Evolutionary conservation across 2,329 filamentous ascomycete genomes (phyloP), one percentile per base, ranked within the genome.

Genomic region (Moelleriella libera): DNA sequence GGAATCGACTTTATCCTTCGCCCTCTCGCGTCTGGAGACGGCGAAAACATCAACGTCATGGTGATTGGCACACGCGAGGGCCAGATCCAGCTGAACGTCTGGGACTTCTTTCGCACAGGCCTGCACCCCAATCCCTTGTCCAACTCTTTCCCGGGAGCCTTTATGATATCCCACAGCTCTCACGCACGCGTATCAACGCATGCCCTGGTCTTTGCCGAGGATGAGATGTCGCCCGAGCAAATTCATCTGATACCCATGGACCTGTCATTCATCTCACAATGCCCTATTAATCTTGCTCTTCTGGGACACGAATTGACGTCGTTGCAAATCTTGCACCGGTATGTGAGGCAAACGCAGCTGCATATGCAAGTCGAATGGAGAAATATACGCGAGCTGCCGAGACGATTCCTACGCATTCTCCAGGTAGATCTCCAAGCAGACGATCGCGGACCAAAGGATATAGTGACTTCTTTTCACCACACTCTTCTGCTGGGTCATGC

Each of bases 271-370:
- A 78, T 94, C 44, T 80, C 82, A 3, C 82, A 82, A 11, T 83
- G 82, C 2, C 85, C 85, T 3, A 78, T 88, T 48, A 86, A 94
- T 57, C 69, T 97, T 2, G 86, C 89, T 30, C 72, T 95, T 5
- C 72, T 97, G 10, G 84, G 89, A 1, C 88, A 84, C 12, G 94
- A 94, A 57, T 83, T 88, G 5, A 94, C 89, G 0, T 85, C 87
- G 42, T 66, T 97, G 12, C 87, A 95, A 56, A 94, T 92, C 53
- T 65, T 97, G 10, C 68, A 96, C 6, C 75, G 88, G 45, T 97
- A 98, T 59, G 75, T 95, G 43, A 80, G 80, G 48, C 87, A 95
- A 60, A 81, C 85, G 0, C 80, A 92, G 52, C 72, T 78, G 34
- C 85, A 90, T 53, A 85, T 96, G 68, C 70, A 81, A 29, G 74